Base-by-base conservation (phyloP, 2,329 filamentous ascomycete species). In the Botrytis byssoidea region DNA sequence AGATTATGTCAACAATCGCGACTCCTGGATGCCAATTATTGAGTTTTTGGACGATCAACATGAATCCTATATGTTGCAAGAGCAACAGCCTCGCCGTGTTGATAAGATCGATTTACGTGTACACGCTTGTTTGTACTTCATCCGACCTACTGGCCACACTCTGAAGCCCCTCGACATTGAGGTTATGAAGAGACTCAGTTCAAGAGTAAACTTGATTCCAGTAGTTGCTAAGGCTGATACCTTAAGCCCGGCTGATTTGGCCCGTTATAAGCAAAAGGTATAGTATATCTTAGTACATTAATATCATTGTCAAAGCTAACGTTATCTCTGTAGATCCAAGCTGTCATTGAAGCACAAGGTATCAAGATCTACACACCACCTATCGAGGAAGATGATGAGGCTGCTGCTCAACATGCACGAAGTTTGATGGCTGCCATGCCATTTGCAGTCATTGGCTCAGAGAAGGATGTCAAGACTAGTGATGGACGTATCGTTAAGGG, bases 41-140 rank as follows among this genome's bases (percentile, higher is more conserved):
- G 96, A 99, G 86, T 99, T 99, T 88, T 89, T 99, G 81, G 96
- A 99, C 85, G 96, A 99, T 86, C 96, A 99, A 89, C 97, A 99
- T 85, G 96, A 99, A 88, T 99, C 96, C 55, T 99, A 99, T 86
- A 99, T 99, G 96, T 89, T 99, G 83, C 96, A 99, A 88, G 96
- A 99, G 90, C 96, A 99, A 86, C 96, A 99, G 86, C 96, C 97
- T 80, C 94, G 94, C 85, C 94, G 96, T 82, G 91, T 92, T 82
- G 96, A 99, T 88, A 99, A 98, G 90, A 99, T 99, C 81, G 96
- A 99, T 83, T 93, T 99, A 81, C 95, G 96, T 86, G 97, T 99
- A 79, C 96, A 99, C 84, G 93, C 95, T 78, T 99, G 96, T 85
- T 85, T 99, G 83, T 99, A 99, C 90, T 99, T 99, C 86, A 98